Evolutionary conservation across 129 eudicot species (phyloP).

Genomic region (Helichrysum umbraculigerum): DNA sequence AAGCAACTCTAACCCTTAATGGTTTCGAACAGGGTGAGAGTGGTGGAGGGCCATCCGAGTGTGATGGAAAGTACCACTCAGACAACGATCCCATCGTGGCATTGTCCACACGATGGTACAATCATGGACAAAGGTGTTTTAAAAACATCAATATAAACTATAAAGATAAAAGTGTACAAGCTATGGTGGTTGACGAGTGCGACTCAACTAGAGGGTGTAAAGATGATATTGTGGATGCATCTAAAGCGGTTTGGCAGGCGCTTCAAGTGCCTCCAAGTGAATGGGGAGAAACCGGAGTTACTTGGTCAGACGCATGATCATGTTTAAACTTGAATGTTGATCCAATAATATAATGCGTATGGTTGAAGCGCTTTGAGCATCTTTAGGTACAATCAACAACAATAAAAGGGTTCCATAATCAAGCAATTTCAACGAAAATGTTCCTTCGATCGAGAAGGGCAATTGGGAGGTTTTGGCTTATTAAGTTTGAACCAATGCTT

Average conservation of each 20-base stretch:
- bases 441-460: no score
- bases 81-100: constrained; percentile 25
- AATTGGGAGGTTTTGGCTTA: background rate
- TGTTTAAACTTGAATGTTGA: background rate
- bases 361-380: background rate
- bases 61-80: constrained; percentile 32
- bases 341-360: background rate
- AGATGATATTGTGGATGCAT: constrained; percentile 14
- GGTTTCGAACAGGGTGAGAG: constrained; percentile 27
- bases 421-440: background rate
- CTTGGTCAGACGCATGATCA: constrained; percentile 33
- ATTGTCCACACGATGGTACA: constrained; percentile 34
- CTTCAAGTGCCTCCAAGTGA: constrained; percentile 22
- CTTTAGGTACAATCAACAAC: background rate
- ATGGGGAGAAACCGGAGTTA: constrained; percentile 26
- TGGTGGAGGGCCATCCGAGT: constrained; percentile 30
- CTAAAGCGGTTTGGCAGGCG: constrained; percentile 32
- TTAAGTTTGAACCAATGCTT: background rate
- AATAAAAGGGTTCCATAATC: background rate
- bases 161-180: constrained; percentile 10
- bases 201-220: constrained; percentile 28
- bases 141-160: constrained; percentile 18
- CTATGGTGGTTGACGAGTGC: constrained; percentile 34
- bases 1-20: constrained; percentile 21
- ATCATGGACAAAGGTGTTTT: constrained; percentile 27